Conservation (phyloP, 2,329 filamentous ascomycete genomes). For the Ascocoryne sarcoides region DNA sequence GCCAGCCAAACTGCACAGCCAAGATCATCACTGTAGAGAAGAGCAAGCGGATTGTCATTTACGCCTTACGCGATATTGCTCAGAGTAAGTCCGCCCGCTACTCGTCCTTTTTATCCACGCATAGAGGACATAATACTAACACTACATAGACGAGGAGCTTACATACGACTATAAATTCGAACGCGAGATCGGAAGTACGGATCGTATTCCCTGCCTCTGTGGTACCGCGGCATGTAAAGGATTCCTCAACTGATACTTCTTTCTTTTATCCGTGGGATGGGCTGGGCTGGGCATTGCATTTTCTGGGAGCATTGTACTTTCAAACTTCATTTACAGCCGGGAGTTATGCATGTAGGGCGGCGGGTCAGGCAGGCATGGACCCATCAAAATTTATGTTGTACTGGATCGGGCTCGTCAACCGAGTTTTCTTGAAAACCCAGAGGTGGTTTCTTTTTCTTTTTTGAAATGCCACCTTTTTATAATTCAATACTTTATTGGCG, state of each 20-base stretch:
- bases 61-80: constrained; percentile 88
- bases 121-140: constrained; percentile 21
- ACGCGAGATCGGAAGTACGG: constrained; percentile 86
- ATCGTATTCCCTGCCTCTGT: constrained; percentile 95
- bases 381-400: no score
- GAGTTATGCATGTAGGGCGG: constrained; percentile 3
- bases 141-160: constrained; percentile 76
- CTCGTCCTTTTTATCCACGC: background rate
- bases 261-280: background rate
- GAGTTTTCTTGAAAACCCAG: background rate
- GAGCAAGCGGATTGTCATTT: constrained; percentile 97
- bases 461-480: background rate
- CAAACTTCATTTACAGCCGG: constrained; percentile 2
- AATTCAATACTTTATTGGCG: background rate
- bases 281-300: background rate
- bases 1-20: constrained; percentile 95
- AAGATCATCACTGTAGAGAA: constrained; percentile 99
- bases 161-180: constrained; percentile 99
- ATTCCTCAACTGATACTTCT: constrained; percentile 76
- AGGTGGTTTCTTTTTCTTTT: background rate
- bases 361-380: background rate
- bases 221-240: constrained; percentile 95
- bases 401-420: no score
- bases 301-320: constrained; percentile 1
- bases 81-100: constrained; percentile 70